Evolutionary conservation across 2,329 filamentous ascomycete genomes (phyloP).

Genomic region (Phyllosticta ampelicida): DNA sequence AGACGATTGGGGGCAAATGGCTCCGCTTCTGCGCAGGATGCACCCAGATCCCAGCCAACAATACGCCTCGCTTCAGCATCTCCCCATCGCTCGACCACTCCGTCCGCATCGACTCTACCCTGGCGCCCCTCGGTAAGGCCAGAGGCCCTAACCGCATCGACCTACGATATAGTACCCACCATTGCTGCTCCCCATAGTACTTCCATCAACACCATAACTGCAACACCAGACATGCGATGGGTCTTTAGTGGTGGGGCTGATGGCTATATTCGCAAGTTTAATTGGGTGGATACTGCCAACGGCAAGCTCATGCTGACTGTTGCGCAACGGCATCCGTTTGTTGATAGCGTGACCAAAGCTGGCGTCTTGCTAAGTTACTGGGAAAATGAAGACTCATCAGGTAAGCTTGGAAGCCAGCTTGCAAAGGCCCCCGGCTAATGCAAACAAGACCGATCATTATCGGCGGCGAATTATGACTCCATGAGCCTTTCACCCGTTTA

Average conservation of each 20-base stretch:
- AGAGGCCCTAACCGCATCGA: slow-evolving; percentile 66
- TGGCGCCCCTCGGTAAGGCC: slow-evolving; percentile 56
- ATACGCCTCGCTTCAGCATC: slow-evolving; percentile 40
- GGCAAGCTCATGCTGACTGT: slow-evolving; percentile 89
- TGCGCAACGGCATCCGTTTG: slow-evolving; percentile 90
- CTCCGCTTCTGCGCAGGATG: slow-evolving; percentile 1
- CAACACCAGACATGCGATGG: slow-evolving; percentile 89
- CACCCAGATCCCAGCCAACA: slow-evolving; percentile 33
- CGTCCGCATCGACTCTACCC: slow-evolving; percentile 25
- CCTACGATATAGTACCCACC: slow-evolving; percentile 93
- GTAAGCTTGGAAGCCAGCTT: slow-evolving; percentile 15
- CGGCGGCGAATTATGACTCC: slow-evolving; percentile 42
- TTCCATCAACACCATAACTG: slow-evolving; percentile 83
- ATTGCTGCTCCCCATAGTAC: slow-evolving; percentile 95
- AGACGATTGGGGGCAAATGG: slow-evolving; percentile 11
- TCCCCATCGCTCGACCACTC: slow-evolving; percentile 26
- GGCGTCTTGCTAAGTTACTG: slow-evolving; percentile 93
- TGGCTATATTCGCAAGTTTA: slow-evolving; percentile 94
- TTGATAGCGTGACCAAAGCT: slow-evolving; percentile 93
- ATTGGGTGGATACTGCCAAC: slow-evolving; percentile 90
- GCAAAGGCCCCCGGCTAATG: background rate
- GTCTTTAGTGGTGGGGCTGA: slow-evolving; percentile 91
- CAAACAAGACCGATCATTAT: slow-evolving; percentile 16
- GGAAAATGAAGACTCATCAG: slow-evolving; percentile 80
- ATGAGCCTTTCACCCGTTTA: slow-evolving; percentile 75